These are phyloP conservation scores for Phytopythium sindhum DNA, from an alignment of 352 stramenopile species.

Conservation along the genomic window DNA sequence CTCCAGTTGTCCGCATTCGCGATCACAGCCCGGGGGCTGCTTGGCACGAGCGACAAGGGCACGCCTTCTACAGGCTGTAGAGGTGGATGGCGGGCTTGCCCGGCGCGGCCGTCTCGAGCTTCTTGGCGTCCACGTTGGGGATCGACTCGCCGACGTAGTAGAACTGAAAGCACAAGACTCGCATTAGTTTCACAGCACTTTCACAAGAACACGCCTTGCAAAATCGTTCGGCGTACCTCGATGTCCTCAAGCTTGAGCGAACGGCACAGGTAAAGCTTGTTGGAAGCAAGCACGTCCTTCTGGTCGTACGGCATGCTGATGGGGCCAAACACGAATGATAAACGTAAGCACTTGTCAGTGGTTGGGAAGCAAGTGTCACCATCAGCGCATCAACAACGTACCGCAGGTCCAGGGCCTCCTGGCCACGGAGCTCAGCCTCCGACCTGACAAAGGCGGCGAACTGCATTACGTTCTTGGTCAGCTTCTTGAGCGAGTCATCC, in stretches of 20 bases:
- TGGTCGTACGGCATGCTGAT: constrained; percentile 94
- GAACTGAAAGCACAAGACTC: constrained; percentile 37
- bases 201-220: neutral
- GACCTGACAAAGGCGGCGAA: constrained; percentile 95
- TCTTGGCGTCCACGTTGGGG: constrained; percentile 74
- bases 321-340: constrained; percentile 8
- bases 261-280: constrained; percentile 88
- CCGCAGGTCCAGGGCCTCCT: constrained; percentile 91
- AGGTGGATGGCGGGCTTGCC: constrained; percentile 81
- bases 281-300: constrained; percentile 88
- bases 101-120: constrained; percentile 76
- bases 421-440: constrained; percentile 90
- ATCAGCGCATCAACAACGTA: constrained; percentile 20
- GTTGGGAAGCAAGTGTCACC: neutral
- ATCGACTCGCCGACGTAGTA: constrained; percentile 75
- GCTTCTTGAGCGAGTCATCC: constrained; percentile 82
- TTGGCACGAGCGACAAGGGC: neutral
- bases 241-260: constrained; percentile 90
- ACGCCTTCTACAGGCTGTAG: constrained; percentile 44
- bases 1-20: neutral
- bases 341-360: neutral
- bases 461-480: constrained; percentile 96
- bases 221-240: constrained; percentile 25
- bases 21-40: neutral
- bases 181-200: neutral